These are phyloP conservation scores for Fagopyrum homotropicum DNA, from an alignment of 148 eudicot genomes.

Conservation along the genomic window DNA sequence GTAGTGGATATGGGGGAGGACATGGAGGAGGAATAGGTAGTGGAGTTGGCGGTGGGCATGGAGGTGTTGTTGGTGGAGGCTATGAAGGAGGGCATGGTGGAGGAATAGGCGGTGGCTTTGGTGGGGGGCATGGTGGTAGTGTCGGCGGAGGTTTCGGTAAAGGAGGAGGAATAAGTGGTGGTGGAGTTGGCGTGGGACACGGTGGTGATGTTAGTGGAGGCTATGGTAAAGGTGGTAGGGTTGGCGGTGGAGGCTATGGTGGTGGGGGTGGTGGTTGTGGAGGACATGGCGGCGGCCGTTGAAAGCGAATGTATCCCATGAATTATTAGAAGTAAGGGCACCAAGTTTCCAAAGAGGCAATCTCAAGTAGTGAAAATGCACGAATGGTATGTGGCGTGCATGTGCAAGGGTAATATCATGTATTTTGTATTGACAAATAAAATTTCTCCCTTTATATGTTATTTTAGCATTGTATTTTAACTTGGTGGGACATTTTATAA, in stretches of 20 bases:
- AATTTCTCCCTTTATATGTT: background rate
- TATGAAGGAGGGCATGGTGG: background rate
- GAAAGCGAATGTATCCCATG: background rate
- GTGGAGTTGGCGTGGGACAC: conserved; percentile 1
- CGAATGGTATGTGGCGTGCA: conserved; percentile 1
- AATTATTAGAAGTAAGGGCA: no score
- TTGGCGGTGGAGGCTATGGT: conserved; percentile 9
- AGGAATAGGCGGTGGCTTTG: no score
- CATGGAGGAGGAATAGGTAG: background rate
- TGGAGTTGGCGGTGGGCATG: background rate
- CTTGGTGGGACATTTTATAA: background rate
- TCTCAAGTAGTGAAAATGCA: background rate
- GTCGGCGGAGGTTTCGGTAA: background rate
- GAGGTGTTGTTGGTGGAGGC: background rate
- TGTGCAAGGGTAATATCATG: background rate
- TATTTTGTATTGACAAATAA: background rate
- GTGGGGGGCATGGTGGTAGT: background rate
- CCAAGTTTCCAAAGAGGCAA: no score
- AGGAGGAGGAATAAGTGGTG: background rate
- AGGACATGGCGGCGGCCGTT: conserved; percentile 11
- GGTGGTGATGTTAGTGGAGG: background rate
- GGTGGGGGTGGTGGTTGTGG: conserved; percentile 4
- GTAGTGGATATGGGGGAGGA: background rate
- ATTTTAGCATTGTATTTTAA: background rate
- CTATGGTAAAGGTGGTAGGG: conserved; percentile 1